These are phyloP conservation scores for Mortierella alpina DNA, from an alignment of 192 early-diverging fungal genomes.

Conservation along the genomic window DNA sequence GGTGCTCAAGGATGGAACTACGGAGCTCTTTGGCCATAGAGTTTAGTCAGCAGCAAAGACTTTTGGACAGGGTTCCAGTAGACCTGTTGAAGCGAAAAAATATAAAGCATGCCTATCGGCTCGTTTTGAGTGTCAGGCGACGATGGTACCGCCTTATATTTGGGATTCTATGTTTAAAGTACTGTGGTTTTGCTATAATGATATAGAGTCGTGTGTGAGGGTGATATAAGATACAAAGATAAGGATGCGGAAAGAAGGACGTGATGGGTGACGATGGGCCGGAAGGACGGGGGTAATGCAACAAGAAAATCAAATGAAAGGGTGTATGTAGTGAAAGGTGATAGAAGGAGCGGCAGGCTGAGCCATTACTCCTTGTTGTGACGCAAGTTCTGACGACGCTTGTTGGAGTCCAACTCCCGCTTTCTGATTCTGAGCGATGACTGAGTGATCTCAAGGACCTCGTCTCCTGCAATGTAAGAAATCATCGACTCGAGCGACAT, in stretches of 20 bases:
- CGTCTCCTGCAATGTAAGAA: constrained; percentile 82
- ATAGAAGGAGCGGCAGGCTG: not conserved
- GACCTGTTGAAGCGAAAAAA: too few relatives aligned
- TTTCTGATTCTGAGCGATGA: constrained; percentile 79
- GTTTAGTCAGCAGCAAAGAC: too few relatives aligned
- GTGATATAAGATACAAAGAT: not conserved
- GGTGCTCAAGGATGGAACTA: too few relatives aligned
- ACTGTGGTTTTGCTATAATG: too few relatives aligned
- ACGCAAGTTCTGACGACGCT: constrained; percentile 58
- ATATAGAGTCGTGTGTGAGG: constrained; percentile 1
- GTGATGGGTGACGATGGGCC: not conserved
- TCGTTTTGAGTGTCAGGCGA: too few relatives aligned
- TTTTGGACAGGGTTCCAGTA: too few relatives aligned
- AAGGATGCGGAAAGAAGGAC: not conserved
- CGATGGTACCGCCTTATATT: too few relatives aligned
- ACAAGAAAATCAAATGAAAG: constrained; percentile 4
- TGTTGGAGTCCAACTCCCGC: constrained; percentile 74
- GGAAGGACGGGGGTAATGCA: constrained; percentile 6
- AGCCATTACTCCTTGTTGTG: constrained; percentile 23
- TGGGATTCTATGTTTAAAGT: too few relatives aligned
- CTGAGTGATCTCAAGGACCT: constrained; percentile 88
- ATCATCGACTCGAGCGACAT: constrained; percentile 82
- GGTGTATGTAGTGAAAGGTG: not conserved
- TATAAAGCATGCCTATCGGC: too few relatives aligned
- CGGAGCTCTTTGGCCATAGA: too few relatives aligned